Conservation (phyloP, 495 filamentous ascomycete genomes). For the Lindgomyces ingoldianus region DNA sequence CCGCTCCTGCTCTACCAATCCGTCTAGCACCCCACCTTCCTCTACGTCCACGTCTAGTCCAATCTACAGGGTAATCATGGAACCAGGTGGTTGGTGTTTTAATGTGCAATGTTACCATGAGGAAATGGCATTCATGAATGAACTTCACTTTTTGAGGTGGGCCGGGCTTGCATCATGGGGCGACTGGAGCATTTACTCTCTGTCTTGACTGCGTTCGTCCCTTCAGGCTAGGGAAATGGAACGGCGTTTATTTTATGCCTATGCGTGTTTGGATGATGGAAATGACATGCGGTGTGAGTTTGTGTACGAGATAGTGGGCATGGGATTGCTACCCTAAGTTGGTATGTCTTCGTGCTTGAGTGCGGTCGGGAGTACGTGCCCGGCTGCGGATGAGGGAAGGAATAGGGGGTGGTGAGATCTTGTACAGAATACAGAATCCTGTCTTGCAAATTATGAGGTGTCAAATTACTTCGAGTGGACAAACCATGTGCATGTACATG, state of each 20-base stretch:
- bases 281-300: too few relatives aligned
- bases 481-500: not conserved
- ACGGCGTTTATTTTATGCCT: not conserved
- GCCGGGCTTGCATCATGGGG: slow-evolving; percentile 30
- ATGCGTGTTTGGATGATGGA: not conserved
- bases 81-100: not conserved
- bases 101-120: slow-evolving; percentile 27
- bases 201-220: not conserved
- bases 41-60: not conserved
- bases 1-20: slow-evolving; percentile 81
- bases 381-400: not conserved
- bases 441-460: not conserved
- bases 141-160: slow-evolving; percentile 4
- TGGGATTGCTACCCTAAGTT: not conserved
- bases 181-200: slow-evolving; percentile 28
- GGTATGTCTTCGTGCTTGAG: not conserved
- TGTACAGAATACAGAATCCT: not conserved
- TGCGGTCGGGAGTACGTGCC: not conserved
- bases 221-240: not conserved
- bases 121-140: slow-evolving; percentile 29
- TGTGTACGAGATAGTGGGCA: too few relatives aligned
- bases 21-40: slow-evolving; percentile 26
- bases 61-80: not conserved
- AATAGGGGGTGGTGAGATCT: not conserved
- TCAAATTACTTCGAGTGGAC: not conserved